phyloP scores from a whole-genome alignment of 352 stramenopile species.

The Thalassiosira hispida region DNA sequence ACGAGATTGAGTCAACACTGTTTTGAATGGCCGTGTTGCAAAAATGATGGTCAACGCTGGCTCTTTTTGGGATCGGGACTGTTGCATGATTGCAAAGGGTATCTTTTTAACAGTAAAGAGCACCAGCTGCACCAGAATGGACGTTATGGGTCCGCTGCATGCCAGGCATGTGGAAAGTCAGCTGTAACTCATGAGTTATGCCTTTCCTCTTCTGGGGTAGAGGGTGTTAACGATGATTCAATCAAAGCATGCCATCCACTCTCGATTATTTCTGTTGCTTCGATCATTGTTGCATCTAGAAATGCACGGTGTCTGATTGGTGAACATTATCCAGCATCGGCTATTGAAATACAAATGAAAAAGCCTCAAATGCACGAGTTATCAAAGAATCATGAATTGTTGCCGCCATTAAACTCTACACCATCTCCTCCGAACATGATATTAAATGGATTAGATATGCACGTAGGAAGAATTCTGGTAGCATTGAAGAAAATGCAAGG shows the following conservation, averaged over 20 bases:
- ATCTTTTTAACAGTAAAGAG: not conserved
- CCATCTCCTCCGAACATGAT: constrained; percentile 30
- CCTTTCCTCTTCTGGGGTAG: constrained; percentile 18
- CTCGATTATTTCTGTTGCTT: constrained; percentile 23
- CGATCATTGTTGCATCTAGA: constrained; percentile 35
- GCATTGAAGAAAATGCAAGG: constrained; percentile 31
- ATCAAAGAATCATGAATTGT: constrained; percentile 1
- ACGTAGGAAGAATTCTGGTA: constrained; percentile 27
- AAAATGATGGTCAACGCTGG: constrained; percentile 8
- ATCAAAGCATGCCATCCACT: not conserved
- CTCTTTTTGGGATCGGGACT: constrained; percentile 39
- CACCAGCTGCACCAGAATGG: constrained; percentile 1
- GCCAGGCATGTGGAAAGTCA: constrained; percentile 32
- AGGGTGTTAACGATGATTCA: not conserved
- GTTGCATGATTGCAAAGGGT: constrained; percentile 38
- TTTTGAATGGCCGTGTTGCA: constrained; percentile 41
- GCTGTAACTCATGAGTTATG: constrained; percentile 45
- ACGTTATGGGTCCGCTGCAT: constrained; percentile 36
- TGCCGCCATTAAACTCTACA: constrained; percentile 41
- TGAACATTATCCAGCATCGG: constrained; percentile 36
- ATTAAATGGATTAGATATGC: constrained; percentile 31
- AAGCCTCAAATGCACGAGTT: not conserved
- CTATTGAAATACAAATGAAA: constrained; percentile 16
- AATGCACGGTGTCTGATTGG: constrained; percentile 51
- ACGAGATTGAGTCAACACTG: constrained; percentile 51